A percentile compares a stretch with the other conserved stretches of the same genome.
These are phyloP conservation scores for Dactylonectria macrodidyma DNA, from an alignment of 2,329 filamentous ascomycete species.

Conservation along the genomic window DNA sequence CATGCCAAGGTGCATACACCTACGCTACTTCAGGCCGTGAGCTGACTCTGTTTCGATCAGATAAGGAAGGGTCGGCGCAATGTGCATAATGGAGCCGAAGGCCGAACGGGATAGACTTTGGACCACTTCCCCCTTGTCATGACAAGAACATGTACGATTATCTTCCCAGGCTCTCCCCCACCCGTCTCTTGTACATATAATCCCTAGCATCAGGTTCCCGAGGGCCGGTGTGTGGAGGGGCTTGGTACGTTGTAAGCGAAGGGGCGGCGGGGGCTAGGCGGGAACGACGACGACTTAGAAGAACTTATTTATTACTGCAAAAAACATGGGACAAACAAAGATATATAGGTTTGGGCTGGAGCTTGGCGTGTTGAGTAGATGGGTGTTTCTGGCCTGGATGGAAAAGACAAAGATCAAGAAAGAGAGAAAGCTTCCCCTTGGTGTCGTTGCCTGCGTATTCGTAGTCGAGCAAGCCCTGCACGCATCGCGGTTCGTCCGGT, in stretches of 20 bases:
- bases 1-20: background rate
- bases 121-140: background rate
- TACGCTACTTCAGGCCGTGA: background rate
- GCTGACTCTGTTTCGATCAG: conserved; percentile 38
- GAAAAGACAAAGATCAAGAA: too few relatives aligned
- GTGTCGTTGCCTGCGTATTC: too few relatives aligned
- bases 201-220: background rate
- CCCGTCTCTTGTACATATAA: conserved; percentile 18
- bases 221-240: conserved; percentile 10
- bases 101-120: background rate
- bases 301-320: background rate
- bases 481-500: too few relatives aligned
- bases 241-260: conserved; percentile 16
- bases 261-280: background rate
- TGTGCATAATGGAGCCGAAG: conserved; percentile 39
- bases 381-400: conserved; percentile 8
- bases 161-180: background rate
- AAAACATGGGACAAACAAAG: background rate
- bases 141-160: conserved; percentile 26
- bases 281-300: background rate
- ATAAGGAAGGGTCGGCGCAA: conserved; percentile 46
- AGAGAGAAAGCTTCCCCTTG: too few relatives aligned
- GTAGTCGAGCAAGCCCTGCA: too few relatives aligned
- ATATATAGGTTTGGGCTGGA: conserved; percentile 16
- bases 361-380: conserved; percentile 20